These are phyloP conservation scores for Metschnikowia cubensis DNA, from an alignment of 805 yeast genomes.

Conservation along the genomic window DNA sequence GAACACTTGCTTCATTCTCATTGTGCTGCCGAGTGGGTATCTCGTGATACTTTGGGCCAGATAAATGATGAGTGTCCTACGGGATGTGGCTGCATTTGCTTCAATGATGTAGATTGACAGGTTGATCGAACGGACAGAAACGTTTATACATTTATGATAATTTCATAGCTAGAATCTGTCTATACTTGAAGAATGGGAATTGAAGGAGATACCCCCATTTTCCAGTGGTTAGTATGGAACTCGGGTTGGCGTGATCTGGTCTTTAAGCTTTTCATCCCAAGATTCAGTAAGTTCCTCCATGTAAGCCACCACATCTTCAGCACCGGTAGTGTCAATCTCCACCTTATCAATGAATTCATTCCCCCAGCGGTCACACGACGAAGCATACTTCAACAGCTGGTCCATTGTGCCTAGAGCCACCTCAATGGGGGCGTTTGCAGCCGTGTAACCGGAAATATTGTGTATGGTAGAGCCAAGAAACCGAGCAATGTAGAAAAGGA, in stretches of 20 bases:
- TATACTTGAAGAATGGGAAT: too few relatives aligned
- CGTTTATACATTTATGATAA: not conserved
- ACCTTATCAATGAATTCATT: constrained; percentile 53
- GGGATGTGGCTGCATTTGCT: constrained; percentile 19
- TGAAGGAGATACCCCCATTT: not conserved
- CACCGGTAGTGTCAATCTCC: constrained; percentile 61
- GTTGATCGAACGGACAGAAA: too few relatives aligned
- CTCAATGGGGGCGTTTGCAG: constrained; percentile 77
- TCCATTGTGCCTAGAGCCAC: constrained; percentile 50
- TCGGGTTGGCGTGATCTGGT: constrained; percentile 63
- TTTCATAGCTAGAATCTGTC: too few relatives aligned
- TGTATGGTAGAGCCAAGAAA: constrained; percentile 84
- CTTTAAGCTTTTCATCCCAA: constrained; percentile 73
- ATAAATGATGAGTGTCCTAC: constrained; percentile 14
- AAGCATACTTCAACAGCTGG: constrained; percentile 58
- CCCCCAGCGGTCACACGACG: constrained; percentile 66
- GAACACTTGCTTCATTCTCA: constrained; percentile 73
- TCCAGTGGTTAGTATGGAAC: constrained; percentile 7
- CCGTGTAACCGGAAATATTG: constrained; percentile 81
- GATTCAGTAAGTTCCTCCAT: constrained; percentile 51
- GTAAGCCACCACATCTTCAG: constrained; percentile 61
- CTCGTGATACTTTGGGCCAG: constrained; percentile 3
- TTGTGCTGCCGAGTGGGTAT: constrained; percentile 67
- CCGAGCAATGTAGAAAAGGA: constrained; percentile 80
- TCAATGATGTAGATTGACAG: constrained; percentile 1